Percentiles rank a stretch among this genome's conserved stretches.
These are phyloP conservation scores for Zizania palustris DNA, from an alignment of 202 grass and related monocot species.

Conservation along the genomic window DNA sequence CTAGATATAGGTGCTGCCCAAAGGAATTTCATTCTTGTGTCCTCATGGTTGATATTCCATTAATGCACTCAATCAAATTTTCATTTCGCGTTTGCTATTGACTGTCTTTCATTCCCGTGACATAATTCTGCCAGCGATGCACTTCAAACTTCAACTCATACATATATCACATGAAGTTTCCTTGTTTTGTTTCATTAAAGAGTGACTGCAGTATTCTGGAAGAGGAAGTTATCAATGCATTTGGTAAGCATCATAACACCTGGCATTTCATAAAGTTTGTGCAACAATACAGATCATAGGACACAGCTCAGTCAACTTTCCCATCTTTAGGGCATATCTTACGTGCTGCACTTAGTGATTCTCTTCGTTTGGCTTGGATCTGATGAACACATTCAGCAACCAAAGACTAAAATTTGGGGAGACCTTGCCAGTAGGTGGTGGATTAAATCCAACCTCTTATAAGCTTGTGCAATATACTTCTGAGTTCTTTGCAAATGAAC, in stretches of 20 bases:
- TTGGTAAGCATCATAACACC: conserved; percentile 31
- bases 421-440: conserved; percentile 55
- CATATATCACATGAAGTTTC: conserved; percentile 1
- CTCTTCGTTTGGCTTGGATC: conserved; percentile 72
- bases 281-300: conserved; percentile 20
- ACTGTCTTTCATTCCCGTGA: background rate
- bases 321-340: conserved; percentile 47
- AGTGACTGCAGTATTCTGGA: conserved; percentile 22
- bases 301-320: conserved; percentile 51
- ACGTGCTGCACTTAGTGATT: conserved; percentile 28
- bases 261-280: conserved; percentile 27
- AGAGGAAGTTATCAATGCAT: conserved; percentile 19
- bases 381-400: conserved; percentile 71
- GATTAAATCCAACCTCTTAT: conserved; percentile 75
- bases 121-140: conserved; percentile 6
- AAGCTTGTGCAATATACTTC: conserved; percentile 66
- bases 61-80: background rate
- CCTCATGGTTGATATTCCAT: conserved; percentile 10
- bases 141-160: background rate
- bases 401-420: conserved; percentile 63
- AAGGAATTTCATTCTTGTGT: background rate
- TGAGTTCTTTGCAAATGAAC: conserved; percentile 67
- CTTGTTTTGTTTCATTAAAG: conserved; percentile 25
- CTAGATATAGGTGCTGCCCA: background rate
- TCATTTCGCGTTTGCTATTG: conserved; percentile 2